Percentiles rank a stretch among this genome's conserved stretches.
Evolutionary conservation across 2,329 filamentous ascomycete genomes (phyloP).

Genomic region (Knufia fluminis): DNA sequence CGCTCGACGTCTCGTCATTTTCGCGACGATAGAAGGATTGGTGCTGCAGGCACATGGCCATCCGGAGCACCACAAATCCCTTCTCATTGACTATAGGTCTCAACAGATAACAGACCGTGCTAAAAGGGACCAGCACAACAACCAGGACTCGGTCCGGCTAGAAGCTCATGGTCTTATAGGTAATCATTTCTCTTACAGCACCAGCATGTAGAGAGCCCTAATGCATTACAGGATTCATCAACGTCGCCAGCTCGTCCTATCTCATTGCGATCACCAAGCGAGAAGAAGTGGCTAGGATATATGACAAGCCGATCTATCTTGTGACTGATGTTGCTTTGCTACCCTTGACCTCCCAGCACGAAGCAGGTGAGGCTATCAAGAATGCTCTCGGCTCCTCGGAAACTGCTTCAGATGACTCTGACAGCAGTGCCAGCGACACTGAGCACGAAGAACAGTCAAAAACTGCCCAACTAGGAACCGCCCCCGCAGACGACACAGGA

Average conservation of each 20-base stretch:
- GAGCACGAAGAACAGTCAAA: constrained; percentile 23
- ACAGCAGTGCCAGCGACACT: constrained; percentile 24
- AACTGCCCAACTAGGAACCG: constrained; percentile 21
- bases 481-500: constrained; percentile 24
- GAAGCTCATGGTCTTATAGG: constrained; percentile 49
- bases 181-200: constrained; percentile 26
- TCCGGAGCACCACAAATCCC: constrained; percentile 38
- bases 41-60: constrained; percentile 63
- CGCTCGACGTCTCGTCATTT: constrained; percentile 69
- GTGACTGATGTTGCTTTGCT: constrained; percentile 87
- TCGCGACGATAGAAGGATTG: constrained; percentile 73
- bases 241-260: constrained; percentile 70
- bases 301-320: constrained; percentile 72
- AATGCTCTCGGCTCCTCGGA: constrained; percentile 22
- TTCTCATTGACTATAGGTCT: constrained; percentile 63
- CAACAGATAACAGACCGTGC: constrained; percentile 40
- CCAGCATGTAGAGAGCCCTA: constrained; percentile 6
- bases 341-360: constrained; percentile 65
- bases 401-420: constrained; percentile 17
- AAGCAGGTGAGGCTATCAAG: constrained; percentile 63
- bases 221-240: constrained; percentile 60
- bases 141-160: constrained; percentile 31
- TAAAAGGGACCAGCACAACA: constrained; percentile 24
- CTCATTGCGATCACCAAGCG: constrained; percentile 79
- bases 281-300: constrained; percentile 79